Percentiles rank a stretch among this genome's conserved stretches.
These are phyloP conservation scores for Huiozyma sinensis DNA, from an alignment of 805 yeast species.

Conservation along the genomic window DNA sequence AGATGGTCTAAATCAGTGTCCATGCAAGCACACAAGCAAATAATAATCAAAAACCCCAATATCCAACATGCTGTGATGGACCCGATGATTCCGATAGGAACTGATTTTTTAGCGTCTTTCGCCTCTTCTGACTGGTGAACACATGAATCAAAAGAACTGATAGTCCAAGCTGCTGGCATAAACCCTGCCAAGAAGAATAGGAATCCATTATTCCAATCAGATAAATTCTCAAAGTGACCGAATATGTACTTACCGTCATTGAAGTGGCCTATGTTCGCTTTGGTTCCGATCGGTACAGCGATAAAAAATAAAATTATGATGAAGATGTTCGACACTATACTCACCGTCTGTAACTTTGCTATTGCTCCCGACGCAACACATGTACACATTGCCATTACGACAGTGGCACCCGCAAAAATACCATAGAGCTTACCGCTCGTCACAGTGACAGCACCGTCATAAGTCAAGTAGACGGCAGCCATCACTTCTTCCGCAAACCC, in stretches of 20 bases:
- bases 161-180: slow-evolving; percentile 68
- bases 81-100: slow-evolving; percentile 54
- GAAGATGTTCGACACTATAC: slow-evolving; percentile 43
- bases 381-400: slow-evolving; percentile 42
- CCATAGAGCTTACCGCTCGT: slow-evolving; percentile 50
- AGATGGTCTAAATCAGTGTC: slow-evolving; percentile 34
- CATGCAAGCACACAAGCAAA: slow-evolving; percentile 46
- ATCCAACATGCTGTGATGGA: slow-evolving; percentile 48
- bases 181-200: slow-evolving; percentile 39
- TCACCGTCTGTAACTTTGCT: slow-evolving; percentile 49
- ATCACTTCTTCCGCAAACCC: slow-evolving; percentile 54
- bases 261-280: slow-evolving; percentile 28
- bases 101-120: slow-evolving; percentile 43
- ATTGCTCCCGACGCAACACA: slow-evolving; percentile 46
- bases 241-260: slow-evolving; percentile 46
- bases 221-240: slow-evolving; percentile 38
- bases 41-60: slow-evolving; percentile 46
- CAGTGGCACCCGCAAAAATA: slow-evolving; percentile 50
- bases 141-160: slow-evolving; percentile 62
- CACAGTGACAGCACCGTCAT: slow-evolving; percentile 45
- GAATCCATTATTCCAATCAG: slow-evolving; percentile 54
- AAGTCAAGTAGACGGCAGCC: slow-evolving; percentile 45
- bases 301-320: slow-evolving; percentile 46
- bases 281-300: slow-evolving; percentile 54
- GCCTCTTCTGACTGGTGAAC: slow-evolving; percentile 70